A percentile compares a stretch with the other conserved stretches of the same genome.
phyloP scores from a whole-genome alignment of 305 asterid species.

The Galium porrigens region DNA sequence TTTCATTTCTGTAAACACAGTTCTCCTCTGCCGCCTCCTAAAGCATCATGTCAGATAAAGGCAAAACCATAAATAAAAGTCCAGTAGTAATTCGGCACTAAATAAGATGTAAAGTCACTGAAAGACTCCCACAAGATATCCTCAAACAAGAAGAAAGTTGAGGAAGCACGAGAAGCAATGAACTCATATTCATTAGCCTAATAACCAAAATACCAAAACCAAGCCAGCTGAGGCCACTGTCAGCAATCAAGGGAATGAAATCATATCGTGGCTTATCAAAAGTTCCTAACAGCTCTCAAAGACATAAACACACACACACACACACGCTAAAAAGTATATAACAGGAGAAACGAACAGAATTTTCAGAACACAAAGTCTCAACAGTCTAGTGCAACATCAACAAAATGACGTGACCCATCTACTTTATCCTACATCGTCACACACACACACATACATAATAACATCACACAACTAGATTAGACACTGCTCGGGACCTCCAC shows the following conservation, averaged over 20 bases:
- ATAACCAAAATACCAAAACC: neutral
- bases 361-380: neutral
- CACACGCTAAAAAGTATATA: neutral
- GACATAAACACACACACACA: neutral
- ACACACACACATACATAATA: neutral
- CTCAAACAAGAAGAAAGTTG: neutral
- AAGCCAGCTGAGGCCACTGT: neutral
- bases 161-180: neutral
- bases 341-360: neutral
- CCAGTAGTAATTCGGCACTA: neutral
- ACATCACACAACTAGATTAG: neutral
- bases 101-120: neutral
- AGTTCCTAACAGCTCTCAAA: neutral
- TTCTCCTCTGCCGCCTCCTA: constrained; percentile 93
- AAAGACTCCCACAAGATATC: neutral
- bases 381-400: neutral
- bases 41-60: neutral
- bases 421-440: neutral
- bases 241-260: neutral
- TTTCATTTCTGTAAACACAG: constrained; percentile 76
- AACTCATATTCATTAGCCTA: neutral
- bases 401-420: neutral
- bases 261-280: neutral
- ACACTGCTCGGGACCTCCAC: neutral
- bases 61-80: constrained; percentile 1